Conservation (phyloP, 148 eudicot genomes). For the Pharnaceum exiguum region DNA sequence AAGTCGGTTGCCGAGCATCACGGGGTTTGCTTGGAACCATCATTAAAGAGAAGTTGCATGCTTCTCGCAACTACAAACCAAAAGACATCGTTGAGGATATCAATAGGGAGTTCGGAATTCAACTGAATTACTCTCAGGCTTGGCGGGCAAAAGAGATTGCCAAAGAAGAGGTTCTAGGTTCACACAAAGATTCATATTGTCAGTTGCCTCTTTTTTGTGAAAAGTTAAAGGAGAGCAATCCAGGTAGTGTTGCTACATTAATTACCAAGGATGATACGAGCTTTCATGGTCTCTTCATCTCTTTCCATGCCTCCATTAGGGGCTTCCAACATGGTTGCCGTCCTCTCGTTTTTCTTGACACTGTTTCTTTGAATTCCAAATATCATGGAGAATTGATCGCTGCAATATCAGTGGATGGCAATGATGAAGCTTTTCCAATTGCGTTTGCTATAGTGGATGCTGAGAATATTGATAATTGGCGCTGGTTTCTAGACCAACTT, state of each 20-base stretch:
- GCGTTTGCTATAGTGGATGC: conserved; percentile 62
- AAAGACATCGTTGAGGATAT: conserved; percentile 48
- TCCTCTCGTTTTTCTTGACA: conserved; percentile 45
- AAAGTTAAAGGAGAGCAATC: conserved; percentile 41
- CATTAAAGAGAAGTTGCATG: conserved; percentile 52
- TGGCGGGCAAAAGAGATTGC: conserved; percentile 53
- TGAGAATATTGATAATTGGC: conserved; percentile 49
- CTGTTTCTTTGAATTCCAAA: conserved; percentile 35
- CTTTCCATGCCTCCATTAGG: conserved; percentile 37
- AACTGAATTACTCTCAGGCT: conserved; percentile 49
- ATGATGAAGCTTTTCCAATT: conserved; percentile 53
- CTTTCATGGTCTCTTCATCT: conserved; percentile 45
- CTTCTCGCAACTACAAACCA: conserved; percentile 40
- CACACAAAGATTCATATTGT: conserved; percentile 39
- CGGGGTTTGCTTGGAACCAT: conserved; percentile 43
- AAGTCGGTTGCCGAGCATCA: conserved; percentile 33
- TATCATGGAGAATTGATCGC: conserved; percentile 48
- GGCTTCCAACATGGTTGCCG: conserved; percentile 55
- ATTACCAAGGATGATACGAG: conserved; percentile 49
- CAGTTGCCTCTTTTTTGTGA: conserved; percentile 40
- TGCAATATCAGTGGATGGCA: conserved; percentile 54
- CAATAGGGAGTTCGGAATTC: conserved; percentile 44
- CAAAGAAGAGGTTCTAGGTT: conserved; percentile 47
- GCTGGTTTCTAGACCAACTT: conserved; percentile 50
- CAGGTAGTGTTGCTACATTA: conserved; percentile 41